Conservation (phyloP, 2,329 filamentous ascomycete genomes). For the Torrubiellomyces zombiae region DNA sequence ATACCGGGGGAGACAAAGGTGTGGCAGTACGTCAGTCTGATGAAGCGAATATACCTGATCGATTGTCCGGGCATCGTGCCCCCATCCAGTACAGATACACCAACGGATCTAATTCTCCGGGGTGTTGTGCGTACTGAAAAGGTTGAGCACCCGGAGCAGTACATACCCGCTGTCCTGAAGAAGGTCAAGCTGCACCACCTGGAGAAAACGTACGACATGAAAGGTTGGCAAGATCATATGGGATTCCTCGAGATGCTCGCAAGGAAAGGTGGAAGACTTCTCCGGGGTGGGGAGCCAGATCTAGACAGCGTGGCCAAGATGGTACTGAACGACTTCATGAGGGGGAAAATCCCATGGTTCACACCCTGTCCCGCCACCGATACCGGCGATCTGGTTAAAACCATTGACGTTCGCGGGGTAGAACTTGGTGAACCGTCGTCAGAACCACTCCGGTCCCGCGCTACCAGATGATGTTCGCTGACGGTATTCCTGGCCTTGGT, state of each 20-base stretch:
- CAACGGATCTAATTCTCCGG: slow-evolving; percentile 74
- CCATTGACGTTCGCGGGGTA: too few species aligned
- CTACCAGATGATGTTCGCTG: too few species aligned
- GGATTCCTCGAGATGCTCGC: slow-evolving; percentile 80
- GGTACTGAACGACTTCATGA: slow-evolving; percentile 88
- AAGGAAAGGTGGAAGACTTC: slow-evolving; percentile 67
- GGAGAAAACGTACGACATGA: slow-evolving; percentile 82
- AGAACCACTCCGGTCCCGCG: too few species aligned
- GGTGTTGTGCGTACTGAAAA: slow-evolving; percentile 92
- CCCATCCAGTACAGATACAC: slow-evolving; percentile 66
- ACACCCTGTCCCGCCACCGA: slow-evolving; percentile 55
- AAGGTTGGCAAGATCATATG: slow-evolving; percentile 57
- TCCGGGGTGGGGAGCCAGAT: slow-evolving; percentile 90
- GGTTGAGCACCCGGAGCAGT: slow-evolving; percentile 90
- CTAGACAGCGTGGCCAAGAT: slow-evolving; percentile 92
- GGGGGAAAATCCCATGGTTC: slow-evolving; percentile 95
- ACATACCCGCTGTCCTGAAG: slow-evolving; percentile 67
- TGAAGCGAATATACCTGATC: slow-evolving; percentile 81
- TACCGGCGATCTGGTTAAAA: too few species aligned
- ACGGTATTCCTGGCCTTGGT: too few species aligned
- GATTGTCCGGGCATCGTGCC: slow-evolving; percentile 95
- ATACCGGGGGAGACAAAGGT: slow-evolving; percentile 96
- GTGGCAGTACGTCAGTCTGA: slow-evolving; percentile 93
- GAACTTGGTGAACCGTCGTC: too few species aligned
- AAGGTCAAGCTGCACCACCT: slow-evolving; percentile 77